phyloP scores from a whole-genome alignment of 2,329 filamentous ascomycete species.

The Bipolaris sorokiniana region DNA sequence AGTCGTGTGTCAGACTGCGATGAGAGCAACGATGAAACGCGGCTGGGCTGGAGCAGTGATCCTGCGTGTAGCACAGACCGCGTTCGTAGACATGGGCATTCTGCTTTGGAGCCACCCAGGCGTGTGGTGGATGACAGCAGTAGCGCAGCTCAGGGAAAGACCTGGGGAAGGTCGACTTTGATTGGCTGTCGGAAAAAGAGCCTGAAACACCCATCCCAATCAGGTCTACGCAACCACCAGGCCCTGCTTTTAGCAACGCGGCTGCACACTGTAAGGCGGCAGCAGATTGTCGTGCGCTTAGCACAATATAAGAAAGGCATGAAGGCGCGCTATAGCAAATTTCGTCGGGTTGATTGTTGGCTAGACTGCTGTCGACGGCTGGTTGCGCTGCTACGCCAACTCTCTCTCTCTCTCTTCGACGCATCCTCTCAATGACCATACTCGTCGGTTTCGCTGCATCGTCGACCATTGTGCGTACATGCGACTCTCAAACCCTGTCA shows the following conservation, averaged over 20 bases:
- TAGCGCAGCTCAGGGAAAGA: not conserved
- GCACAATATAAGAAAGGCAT: constrained; percentile 29
- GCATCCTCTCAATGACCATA: constrained; percentile 22
- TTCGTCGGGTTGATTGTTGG: constrained; percentile 23
- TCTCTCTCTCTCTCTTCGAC: constrained; percentile 31
- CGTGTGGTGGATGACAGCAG: constrained; percentile 18
- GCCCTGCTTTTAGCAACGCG: constrained; percentile 9
- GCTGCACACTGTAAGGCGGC: constrained; percentile 12
- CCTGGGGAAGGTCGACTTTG: constrained; percentile 14
- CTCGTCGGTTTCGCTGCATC: constrained; percentile 8
- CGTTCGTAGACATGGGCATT: constrained; percentile 14
- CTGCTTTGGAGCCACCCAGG: constrained; percentile 4
- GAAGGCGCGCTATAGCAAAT: constrained; percentile 31
- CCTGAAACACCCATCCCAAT: constrained; percentile 33
- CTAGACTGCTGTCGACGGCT: constrained; percentile 2
- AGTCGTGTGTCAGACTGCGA: constrained; percentile 37
- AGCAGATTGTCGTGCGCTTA: constrained; percentile 18
- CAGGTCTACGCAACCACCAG: constrained; percentile 20
- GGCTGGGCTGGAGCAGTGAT: constrained; percentile 18
- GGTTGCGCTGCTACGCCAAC: constrained; percentile 23
- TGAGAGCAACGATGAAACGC: constrained; percentile 33
- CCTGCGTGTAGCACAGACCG: constrained; percentile 25
- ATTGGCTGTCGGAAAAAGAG: constrained; percentile 27
- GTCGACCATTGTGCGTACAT: constrained; percentile 7
- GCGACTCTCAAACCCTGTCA: constrained; percentile 24